A percentile compares a stretch with the other conserved stretches of the same genome.
These are phyloP conservation scores for Flammula alnicola DNA, from an alignment of 1,284 basidiomycete species.

Conservation along the genomic window DNA sequence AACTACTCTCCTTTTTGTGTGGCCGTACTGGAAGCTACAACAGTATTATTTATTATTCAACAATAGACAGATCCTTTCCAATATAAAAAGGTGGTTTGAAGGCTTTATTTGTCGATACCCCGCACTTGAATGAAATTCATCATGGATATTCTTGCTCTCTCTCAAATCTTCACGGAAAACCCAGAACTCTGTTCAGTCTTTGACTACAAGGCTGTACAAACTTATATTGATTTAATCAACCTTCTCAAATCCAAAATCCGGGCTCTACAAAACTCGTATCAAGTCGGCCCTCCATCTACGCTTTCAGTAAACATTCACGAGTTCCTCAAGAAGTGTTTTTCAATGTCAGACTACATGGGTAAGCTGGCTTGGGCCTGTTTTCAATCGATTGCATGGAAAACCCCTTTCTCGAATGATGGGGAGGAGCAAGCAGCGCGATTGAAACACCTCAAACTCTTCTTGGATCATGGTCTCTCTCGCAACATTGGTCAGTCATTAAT, in stretches of 20 bases:
- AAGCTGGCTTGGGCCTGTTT: slow-evolving; percentile 9
- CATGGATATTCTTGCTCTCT: neutral
- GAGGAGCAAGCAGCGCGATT: no score
- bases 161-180: neutral
- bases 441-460: no score
- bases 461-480: no score
- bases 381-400: neutral
- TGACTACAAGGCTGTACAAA: neutral
- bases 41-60: no score
- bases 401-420: no score
- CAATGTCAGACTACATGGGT: slow-evolving; percentile 8
- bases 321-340: slow-evolving; percentile 3
- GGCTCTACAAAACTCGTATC: neutral
- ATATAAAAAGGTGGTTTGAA: no score
- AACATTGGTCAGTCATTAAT: no score
- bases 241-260: slow-evolving; percentile 1
- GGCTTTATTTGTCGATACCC: no score
- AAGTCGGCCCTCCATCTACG: slow-evolving; percentile 8
- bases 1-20: no score
- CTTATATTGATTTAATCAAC: slow-evolving; percentile 4
- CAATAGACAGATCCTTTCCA: no score
- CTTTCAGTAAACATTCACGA: slow-evolving; percentile 8
- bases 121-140: no score
- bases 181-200: slow-evolving; percentile 9
- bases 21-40: no score